These are phyloP conservation scores for Xylaria sp. DNA, from an alignment of 495 filamentous ascomycete species.

Conservation along the genomic window DNA sequence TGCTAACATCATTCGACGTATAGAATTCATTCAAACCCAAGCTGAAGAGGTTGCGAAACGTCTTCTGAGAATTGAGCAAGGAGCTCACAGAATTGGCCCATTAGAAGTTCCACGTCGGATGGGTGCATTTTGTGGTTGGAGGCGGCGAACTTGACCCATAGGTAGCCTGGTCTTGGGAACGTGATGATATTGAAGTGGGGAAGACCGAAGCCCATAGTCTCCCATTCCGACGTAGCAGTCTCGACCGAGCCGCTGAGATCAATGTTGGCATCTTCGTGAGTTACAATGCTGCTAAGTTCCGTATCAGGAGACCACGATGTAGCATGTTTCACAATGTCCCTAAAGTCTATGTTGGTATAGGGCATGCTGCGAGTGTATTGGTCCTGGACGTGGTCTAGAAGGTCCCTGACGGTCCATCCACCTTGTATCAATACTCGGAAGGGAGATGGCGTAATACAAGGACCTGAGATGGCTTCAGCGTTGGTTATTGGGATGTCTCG, in stretches of 20 bases:
- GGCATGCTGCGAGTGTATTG: conserved; percentile 19
- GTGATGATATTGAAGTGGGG: conserved; percentile 12
- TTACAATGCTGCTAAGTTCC: conserved; percentile 10
- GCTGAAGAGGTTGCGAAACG: neutral
- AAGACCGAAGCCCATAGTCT: neutral
- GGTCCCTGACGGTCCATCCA: neutral
- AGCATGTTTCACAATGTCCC: neutral
- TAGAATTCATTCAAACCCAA: neutral
- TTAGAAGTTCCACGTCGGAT: neutral
- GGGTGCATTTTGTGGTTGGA: conserved; percentile 11
- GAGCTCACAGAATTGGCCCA: neutral
- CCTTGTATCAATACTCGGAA: conserved; percentile 8
- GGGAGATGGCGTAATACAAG: conserved; percentile 17
- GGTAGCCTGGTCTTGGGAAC: neutral
- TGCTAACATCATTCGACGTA: neutral
- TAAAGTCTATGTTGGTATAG: conserved; percentile 10
- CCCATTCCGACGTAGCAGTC: neutral
- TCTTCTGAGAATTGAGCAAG: conserved; percentile 8
- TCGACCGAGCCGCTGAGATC: conserved; percentile 10
- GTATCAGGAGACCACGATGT: conserved; percentile 9
- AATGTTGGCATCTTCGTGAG: neutral
- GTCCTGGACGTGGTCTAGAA: conserved; percentile 15
- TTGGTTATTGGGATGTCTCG: conserved; percentile 47
- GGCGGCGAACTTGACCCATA: neutral
- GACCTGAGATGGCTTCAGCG: conserved; percentile 5